phyloP scores from a whole-genome alignment of 2,329 filamentous ascomycete genomes.

The Ophiostoma pallidulum region DNA sequence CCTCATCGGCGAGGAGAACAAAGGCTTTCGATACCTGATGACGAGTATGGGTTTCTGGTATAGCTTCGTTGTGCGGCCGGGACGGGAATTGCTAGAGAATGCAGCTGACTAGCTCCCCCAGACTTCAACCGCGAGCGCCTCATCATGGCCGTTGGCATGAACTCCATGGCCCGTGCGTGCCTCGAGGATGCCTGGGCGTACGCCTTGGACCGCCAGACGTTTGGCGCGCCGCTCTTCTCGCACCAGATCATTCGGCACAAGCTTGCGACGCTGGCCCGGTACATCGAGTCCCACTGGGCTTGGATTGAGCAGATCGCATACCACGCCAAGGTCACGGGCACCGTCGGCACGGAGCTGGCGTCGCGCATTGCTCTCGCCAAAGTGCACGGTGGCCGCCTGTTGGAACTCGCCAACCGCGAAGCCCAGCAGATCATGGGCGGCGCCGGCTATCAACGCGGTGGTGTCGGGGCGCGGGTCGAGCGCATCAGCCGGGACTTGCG shows the following conservation, averaged over 20 bases:
- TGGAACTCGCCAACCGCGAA: conserved; percentile 42
- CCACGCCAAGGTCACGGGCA: conserved; percentile 32
- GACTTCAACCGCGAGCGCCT: conserved; percentile 53
- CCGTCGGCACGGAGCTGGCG: conserved; percentile 26
- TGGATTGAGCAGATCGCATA: conserved; percentile 54
- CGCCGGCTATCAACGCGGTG: conserved; percentile 39
- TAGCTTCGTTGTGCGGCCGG: conserved; percentile 3
- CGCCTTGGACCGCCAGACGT: conserved; percentile 44
- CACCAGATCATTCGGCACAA: conserved; percentile 52
- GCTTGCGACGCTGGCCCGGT: conserved; percentile 47
- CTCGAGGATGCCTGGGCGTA: conserved; percentile 43
- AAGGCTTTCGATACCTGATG: conserved; percentile 51
- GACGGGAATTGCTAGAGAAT: neutral
- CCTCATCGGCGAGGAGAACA: conserved; percentile 43
- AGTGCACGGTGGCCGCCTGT: conserved; percentile 38
- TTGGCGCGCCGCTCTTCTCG: conserved; percentile 47
- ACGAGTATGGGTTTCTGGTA: no score
- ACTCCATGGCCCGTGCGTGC: conserved; percentile 48
- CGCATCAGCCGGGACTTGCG: conserved; percentile 44
- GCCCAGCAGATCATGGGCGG: conserved; percentile 47
- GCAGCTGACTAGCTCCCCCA: conserved; percentile 4
- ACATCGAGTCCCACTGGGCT: conserved; percentile 52
- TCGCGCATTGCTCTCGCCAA: conserved; percentile 30
- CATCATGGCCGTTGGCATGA: conserved; percentile 45
- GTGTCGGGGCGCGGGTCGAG: conserved; percentile 38